These are phyloP conservation scores for Exserohilum turcica DNA, from an alignment of 2,329 filamentous ascomycete genomes.

Conservation along the genomic window DNA sequence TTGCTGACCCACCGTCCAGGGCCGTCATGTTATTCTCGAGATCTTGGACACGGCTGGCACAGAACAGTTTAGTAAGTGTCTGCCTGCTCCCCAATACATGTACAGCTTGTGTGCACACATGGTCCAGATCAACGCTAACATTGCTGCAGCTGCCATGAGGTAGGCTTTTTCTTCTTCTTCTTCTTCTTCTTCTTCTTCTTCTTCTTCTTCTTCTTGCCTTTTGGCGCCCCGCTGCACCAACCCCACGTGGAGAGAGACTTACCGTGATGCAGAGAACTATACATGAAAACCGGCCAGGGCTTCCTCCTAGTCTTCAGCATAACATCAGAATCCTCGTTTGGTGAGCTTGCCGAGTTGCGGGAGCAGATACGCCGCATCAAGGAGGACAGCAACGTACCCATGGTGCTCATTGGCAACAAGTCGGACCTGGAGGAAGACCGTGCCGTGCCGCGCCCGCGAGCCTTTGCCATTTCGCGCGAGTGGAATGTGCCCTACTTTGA, in stretches of 20 bases:
- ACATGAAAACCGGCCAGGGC: slow-evolving; percentile 92
- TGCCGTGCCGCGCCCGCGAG: slow-evolving; percentile 75
- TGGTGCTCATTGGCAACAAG: slow-evolving; percentile 93
- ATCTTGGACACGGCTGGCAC: slow-evolving; percentile 92
- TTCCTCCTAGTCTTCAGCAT: slow-evolving; percentile 94
- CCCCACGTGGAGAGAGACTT: slow-evolving; percentile 10
- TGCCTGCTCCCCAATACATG: not conserved
- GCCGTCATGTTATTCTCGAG: slow-evolving; percentile 85
- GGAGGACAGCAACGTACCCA: slow-evolving; percentile 80
- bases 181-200: no score
- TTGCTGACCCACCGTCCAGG: slow-evolving; percentile 56
- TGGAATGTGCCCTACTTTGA: slow-evolving; percentile 94
- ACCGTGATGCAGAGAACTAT: slow-evolving; percentile 36
- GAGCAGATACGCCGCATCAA: slow-evolving; percentile 93
- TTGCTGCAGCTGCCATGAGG: slow-evolving; percentile 41
- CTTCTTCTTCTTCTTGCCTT: no score
- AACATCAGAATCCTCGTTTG: slow-evolving; percentile 80
- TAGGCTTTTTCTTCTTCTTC: no score
- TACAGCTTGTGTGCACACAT: no score
- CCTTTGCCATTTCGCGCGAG: slow-evolving; percentile 81
- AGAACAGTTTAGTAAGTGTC: slow-evolving; percentile 82
- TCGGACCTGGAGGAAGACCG: slow-evolving; percentile 87
- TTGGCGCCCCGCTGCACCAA: slow-evolving; percentile 14
- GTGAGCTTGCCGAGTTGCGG: slow-evolving; percentile 78
- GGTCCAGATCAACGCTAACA: slow-evolving; percentile 25